Conservation (phyloP, 345 rosid species). For the Camelina sativa region DNA sequence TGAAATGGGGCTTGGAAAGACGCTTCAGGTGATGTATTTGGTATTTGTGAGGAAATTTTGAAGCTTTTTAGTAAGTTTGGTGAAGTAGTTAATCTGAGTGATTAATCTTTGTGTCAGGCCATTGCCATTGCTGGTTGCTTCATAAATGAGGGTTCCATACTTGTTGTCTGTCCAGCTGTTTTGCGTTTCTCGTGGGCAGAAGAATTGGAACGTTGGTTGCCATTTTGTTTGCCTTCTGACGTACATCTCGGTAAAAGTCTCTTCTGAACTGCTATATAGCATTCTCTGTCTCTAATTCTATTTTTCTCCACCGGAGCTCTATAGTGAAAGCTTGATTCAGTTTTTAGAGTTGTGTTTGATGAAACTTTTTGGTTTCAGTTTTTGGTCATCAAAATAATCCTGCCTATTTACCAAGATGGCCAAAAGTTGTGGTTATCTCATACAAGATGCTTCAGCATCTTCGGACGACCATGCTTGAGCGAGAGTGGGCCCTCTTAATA, state of each 20-base stretch:
- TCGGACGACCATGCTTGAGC: constrained; percentile 68
- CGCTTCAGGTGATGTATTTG: constrained; percentile 70
- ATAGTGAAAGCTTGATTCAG: background rate
- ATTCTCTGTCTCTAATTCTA: background rate
- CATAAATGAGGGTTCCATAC: constrained; percentile 73
- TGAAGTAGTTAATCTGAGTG: constrained; percentile 5
- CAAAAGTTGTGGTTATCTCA: constrained; percentile 89
- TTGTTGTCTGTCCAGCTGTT: constrained; percentile 94
- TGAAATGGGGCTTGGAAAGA: constrained; percentile 99
- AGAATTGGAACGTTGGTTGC: constrained; percentile 95
- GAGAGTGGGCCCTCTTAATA: constrained; percentile 84
- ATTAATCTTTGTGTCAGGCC: constrained; percentile 59
- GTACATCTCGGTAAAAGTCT: constrained; percentile 76
- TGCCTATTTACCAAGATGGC: constrained; percentile 63
- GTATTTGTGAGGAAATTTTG: background rate
- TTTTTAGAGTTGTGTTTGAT: constrained; percentile 31
- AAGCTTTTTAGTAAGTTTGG: constrained; percentile 11
- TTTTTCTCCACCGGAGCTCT: constrained; percentile 10
- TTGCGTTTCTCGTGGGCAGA: constrained; percentile 94
- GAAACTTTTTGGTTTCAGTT: constrained; percentile 53
- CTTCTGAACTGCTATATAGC: constrained; percentile 2
- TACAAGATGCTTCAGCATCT: constrained; percentile 86
- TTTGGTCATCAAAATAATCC: constrained; percentile 88
- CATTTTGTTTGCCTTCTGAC: constrained; percentile 84
- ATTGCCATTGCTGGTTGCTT: constrained; percentile 93